A percentile compares a stretch with the other conserved stretches of the same genome.
Conservation (phyloP, 129 eudicot genomes). For the Chrysanthemum lavandulifolium region DNA sequence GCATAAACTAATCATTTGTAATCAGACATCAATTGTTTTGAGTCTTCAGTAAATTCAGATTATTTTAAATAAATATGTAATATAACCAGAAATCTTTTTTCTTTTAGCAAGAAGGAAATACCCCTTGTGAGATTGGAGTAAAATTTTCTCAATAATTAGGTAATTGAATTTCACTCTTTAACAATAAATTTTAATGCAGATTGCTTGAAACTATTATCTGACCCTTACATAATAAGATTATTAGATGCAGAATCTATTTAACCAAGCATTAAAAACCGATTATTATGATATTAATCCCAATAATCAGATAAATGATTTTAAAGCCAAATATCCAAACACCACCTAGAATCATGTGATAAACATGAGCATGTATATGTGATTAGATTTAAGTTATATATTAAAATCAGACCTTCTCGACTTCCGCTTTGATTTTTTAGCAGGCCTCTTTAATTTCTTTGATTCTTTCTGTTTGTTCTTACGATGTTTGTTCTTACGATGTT, state of each 20-base stretch:
- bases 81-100: background rate
- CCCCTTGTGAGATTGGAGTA: background rate
- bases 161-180: background rate
- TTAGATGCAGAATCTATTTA: background rate
- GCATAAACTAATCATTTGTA: background rate
- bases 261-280: background rate
- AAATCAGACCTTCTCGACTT: slow-evolving; percentile 49
- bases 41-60: too few relatives aligned
- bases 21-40: background rate
- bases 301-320: background rate
- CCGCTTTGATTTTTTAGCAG: slow-evolving; percentile 40
- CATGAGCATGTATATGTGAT: background rate
- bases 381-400: background rate
- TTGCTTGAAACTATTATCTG: background rate
- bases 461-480: slow-evolving; percentile 35
- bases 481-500: slow-evolving; percentile 31
- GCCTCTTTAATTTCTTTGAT: slow-evolving; percentile 31
- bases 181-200: slow-evolving; percentile 1
- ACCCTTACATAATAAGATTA: background rate
- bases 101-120: background rate
- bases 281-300: background rate
- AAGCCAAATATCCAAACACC: background rate
- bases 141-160: background rate
- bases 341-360: background rate
- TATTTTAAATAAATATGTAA: too few relatives aligned